Base-by-base conservation (phyloP, 1,284 basidiomycete species). In the Ceratobasidium sp. region DNA sequence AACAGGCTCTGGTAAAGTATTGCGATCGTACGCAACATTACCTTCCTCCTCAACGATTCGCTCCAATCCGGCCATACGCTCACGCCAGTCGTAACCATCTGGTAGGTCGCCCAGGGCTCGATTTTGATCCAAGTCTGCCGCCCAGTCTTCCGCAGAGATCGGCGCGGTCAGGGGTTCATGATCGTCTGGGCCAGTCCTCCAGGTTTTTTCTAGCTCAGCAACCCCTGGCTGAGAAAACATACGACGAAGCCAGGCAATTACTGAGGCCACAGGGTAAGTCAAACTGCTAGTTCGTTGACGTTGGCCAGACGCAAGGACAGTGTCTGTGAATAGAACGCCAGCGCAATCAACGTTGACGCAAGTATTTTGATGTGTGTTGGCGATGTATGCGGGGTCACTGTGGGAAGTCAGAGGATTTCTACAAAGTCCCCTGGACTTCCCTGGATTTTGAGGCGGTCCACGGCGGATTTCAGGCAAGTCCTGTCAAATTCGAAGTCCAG, bases 81-180 rank as follows among this genome's bases (percentile, higher is more conserved):
- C 35, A 1, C 52, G 64, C 50, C 50, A 69, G 0, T 11, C 64
- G 14, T 44, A 69, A 26, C 64, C 52, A 2, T 46, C 23, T 0
- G 50, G 14, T 16, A 69, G 55, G 26, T 69, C 28, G 4, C 38
- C 64, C 0, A 69, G 50, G 3, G 38, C 35, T 1, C 1, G 3
- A 18, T 70, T 23, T 0, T 1, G n/a, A 28, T 58, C 26, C 0
- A 58, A 18, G 3, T 18, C 26, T 4, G 11, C 23, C 28, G 2
- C 38, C 66, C 66, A 69, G 14, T 57, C 54, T 6, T 55, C 47
- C 0, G n/a, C 21, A 13, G 32, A 18, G n/a, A 66, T 54, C 26
- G 49, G 63, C 1, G 1, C 26, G 1, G 35, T 28, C 1, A 13
- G 1, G 6, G 1, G n/a, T 16, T 54, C 35, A 6, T 35, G 23